Conservation (phyloP, 345 rosid genomes). For the Boechera retrofracta region DNA sequence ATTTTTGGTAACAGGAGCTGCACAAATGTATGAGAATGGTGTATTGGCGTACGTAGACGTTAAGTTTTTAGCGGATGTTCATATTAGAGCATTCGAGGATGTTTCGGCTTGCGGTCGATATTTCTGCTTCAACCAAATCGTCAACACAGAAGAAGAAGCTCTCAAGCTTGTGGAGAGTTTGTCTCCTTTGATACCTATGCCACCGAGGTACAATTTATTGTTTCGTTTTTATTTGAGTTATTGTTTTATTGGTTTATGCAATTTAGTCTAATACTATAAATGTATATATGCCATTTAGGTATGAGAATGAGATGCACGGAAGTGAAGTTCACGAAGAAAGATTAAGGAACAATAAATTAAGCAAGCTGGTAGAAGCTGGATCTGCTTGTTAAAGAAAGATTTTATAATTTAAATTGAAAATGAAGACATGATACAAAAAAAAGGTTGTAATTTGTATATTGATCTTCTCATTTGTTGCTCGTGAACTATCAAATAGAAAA, state of each 20-base stretch:
- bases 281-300: slow-evolving; percentile 50
- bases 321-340: slow-evolving; percentile 65
- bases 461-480: slow-evolving; percentile 31
- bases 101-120: slow-evolving; percentile 73
- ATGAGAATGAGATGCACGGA: slow-evolving; percentile 59
- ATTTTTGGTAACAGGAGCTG: slow-evolving; percentile 60
- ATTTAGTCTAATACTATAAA: slow-evolving; percentile 6
- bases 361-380: slow-evolving; percentile 74
- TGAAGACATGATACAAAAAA: slow-evolving; percentile 28
- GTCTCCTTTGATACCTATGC: slow-evolving; percentile 75
- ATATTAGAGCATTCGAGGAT: slow-evolving; percentile 76
- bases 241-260: neutral
- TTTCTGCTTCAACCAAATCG: slow-evolving; percentile 82
- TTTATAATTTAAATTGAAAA: slow-evolving; percentile 9
- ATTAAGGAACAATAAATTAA: slow-evolving; percentile 69
- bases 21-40: slow-evolving; percentile 88
- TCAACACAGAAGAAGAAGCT: slow-evolving; percentile 67
- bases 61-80: slow-evolving; percentile 66
- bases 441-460: slow-evolving; percentile 35
- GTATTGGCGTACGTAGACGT: slow-evolving; percentile 78
- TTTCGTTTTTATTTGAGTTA: neutral
- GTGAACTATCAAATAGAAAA: neutral
- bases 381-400: slow-evolving; percentile 49
- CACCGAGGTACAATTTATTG: slow-evolving; percentile 55
- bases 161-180: slow-evolving; percentile 63